Conservation (phyloP, 1,139 yeast species). For the Saccharomyces pastorianus region DNA sequence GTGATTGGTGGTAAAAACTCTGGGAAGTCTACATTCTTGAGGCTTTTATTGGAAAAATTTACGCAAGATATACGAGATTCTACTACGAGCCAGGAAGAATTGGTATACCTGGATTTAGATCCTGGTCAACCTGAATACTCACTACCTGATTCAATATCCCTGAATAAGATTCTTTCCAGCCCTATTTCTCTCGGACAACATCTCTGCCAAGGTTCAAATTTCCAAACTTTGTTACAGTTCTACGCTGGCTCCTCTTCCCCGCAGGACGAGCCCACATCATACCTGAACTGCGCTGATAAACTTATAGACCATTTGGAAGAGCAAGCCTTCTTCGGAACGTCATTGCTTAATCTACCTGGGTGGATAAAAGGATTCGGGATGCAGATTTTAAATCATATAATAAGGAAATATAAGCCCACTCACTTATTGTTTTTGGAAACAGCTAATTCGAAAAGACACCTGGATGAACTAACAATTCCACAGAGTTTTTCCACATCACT, state of each 20-base stretch:
- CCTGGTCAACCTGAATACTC: constrained; percentile 88
- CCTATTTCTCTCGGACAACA: constrained; percentile 19
- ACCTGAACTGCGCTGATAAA: constrained; percentile 39
- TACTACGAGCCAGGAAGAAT: constrained; percentile 12
- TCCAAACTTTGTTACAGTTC: constrained; percentile 33
- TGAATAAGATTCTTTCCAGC: constrained; percentile 17
- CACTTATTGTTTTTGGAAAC: constrained; percentile 44
- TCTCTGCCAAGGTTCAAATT: constrained; percentile 19
- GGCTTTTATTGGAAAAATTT: constrained; percentile 44
- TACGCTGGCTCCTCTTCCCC: constrained; percentile 72
- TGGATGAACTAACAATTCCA: constrained; percentile 27
- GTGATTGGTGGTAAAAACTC: constrained; percentile 64
- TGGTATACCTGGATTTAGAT: constrained; percentile 64
- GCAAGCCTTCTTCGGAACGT: constrained; percentile 33
- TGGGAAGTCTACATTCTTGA: constrained; percentile 74
- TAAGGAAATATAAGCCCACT: constrained; percentile 45
- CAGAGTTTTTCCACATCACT: constrained; percentile 14
- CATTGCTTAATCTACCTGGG: constrained; percentile 80
- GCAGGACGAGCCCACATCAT: constrained; percentile 55
- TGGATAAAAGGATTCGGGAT: constrained; percentile 90
- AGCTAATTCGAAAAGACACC: constrained; percentile 23
- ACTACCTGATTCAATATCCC: constrained; percentile 48
- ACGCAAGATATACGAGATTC: constrained; percentile 3
- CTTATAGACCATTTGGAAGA: constrained; percentile 36
- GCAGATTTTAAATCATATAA: constrained; percentile 48